These are phyloP conservation scores for Rhynchospora pubera DNA, from an alignment of 176 grass and related monocot species.

Conservation along the genomic window DNA sequence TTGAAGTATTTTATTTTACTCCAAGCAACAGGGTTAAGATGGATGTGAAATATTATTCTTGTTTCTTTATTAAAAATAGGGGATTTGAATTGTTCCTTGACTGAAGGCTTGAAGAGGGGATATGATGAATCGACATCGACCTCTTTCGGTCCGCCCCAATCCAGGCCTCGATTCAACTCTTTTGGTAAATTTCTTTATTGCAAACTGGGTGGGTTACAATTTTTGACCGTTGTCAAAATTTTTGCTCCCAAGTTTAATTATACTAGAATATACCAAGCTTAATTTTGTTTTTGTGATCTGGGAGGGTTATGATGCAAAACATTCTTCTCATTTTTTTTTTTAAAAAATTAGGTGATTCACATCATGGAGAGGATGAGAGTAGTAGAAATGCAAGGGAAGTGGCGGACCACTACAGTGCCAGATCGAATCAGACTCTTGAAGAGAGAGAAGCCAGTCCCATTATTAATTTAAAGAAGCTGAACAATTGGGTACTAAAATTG, in stretches of 20 bases:
- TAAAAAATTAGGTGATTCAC: slow-evolving; percentile 1
- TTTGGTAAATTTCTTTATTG: slow-evolving; percentile 18
- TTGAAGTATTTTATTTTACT: no score
- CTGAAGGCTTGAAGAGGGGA: slow-evolving; percentile 32
- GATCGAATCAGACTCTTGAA: slow-evolving; percentile 95
- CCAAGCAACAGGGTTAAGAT: no score
- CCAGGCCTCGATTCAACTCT: slow-evolving; percentile 30
- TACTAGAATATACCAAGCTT: background rate
- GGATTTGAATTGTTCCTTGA: background rate
- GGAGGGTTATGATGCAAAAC: background rate
- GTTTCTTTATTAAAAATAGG: no score
- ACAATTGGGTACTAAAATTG: slow-evolving; percentile 65
- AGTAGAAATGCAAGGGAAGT: slow-evolving; percentile 39
- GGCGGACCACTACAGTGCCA: slow-evolving; percentile 89
- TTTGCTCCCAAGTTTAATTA: background rate
- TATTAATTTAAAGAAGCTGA: slow-evolving; percentile 98
- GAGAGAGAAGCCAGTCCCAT: slow-evolving; percentile 93
- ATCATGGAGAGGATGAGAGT: slow-evolving; percentile 34
- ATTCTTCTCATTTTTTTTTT: background rate
- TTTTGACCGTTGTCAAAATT: background rate
- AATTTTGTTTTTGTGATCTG: background rate
- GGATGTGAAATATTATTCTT: no score
- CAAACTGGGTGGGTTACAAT: background rate
- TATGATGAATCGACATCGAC: slow-evolving; percentile 30
- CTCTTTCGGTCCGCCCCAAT: slow-evolving; percentile 37